Conservation (phyloP, 495 filamentous ascomycete genomes). For the Eremomyces bilateralis region DNA sequence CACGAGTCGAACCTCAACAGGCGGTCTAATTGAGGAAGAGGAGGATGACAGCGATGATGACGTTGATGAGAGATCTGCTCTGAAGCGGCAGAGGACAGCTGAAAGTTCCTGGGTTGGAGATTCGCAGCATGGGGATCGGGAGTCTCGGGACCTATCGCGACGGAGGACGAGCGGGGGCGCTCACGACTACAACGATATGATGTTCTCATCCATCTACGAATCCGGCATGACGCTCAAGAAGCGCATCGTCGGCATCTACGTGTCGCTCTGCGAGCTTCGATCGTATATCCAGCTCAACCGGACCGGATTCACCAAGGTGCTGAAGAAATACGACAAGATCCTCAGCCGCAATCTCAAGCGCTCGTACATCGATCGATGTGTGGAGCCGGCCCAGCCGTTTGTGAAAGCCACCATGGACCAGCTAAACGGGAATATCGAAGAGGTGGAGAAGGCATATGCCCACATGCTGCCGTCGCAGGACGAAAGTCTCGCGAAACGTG, state of each 20-base stretch:
- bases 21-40: conserved; percentile 24
- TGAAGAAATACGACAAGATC: conserved; percentile 99
- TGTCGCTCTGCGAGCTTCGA: conserved; percentile 84
- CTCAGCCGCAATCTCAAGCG: conserved; percentile 55
- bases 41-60: conserved; percentile 41
- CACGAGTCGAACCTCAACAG: conserved; percentile 15
- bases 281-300: conserved; percentile 91
- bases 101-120: conserved; percentile 14
- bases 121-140: conserved; percentile 16
- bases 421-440: conserved; percentile 44
- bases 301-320: conserved; percentile 84
- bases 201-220: conserved; percentile 47
- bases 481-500: conserved; percentile 46
- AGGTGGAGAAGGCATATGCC: conserved; percentile 62
- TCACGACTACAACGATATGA: conserved; percentile 59
- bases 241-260: conserved; percentile 65
- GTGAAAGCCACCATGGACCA: conserved; percentile 39
- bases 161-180: conserved; percentile 33
- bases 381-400: conserved; percentile 61
- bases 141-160: conserved; percentile 27
- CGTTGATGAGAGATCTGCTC: conserved; percentile 34
- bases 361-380: conserved; percentile 49
- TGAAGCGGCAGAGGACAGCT: conserved; percentile 22
- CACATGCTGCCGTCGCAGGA: conserved; percentile 64
- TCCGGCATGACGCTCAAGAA: conserved; percentile 78